Percentiles rank a stretch among this genome's conserved stretches.
Evolutionary conservation across 2,329 filamentous ascomycete species (phyloP).

Genomic region (Aspergillus sp.): DNA sequence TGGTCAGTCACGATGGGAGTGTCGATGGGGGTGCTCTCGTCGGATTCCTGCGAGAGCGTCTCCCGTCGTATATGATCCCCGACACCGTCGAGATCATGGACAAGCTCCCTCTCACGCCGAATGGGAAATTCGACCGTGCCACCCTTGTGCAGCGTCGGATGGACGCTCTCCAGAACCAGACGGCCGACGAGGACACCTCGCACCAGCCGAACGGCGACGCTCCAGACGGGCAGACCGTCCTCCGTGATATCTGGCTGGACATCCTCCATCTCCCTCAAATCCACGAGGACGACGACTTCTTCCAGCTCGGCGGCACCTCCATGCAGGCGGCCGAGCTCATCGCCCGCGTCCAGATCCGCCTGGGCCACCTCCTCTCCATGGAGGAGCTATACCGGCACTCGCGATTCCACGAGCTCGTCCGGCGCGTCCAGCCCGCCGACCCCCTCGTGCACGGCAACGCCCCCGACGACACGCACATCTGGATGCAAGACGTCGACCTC

Average conservation of each 20-base stretch:
- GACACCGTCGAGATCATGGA: constrained; percentile 61
- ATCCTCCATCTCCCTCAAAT: neutral
- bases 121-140: constrained; percentile 60
- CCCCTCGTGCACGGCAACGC: neutral
- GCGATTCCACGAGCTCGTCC: neutral
- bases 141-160: constrained; percentile 13
- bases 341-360: neutral
- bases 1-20: neutral
- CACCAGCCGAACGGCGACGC: neutral
- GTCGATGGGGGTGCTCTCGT: constrained; percentile 50
- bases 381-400: constrained; percentile 4
- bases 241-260: constrained; percentile 1
- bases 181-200: neutral
- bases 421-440: neutral
- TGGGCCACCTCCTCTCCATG: neutral
- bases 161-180: neutral
- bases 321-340: constrained; percentile 8
- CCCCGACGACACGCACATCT: neutral
- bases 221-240: neutral
- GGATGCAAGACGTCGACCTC: constrained; percentile 3
- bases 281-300: constrained; percentile 6
- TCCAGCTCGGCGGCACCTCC: constrained; percentile 3
- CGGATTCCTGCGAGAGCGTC: constrained; percentile 63
- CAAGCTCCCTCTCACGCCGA: constrained; percentile 67
- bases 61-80: constrained; percentile 71